Evolutionary conservation across 1,139 yeast genomes (phyloP), one percentile per base, ranked within the genome.

Genomic region (Zygosaccharomyces pseudobailii): DNA sequence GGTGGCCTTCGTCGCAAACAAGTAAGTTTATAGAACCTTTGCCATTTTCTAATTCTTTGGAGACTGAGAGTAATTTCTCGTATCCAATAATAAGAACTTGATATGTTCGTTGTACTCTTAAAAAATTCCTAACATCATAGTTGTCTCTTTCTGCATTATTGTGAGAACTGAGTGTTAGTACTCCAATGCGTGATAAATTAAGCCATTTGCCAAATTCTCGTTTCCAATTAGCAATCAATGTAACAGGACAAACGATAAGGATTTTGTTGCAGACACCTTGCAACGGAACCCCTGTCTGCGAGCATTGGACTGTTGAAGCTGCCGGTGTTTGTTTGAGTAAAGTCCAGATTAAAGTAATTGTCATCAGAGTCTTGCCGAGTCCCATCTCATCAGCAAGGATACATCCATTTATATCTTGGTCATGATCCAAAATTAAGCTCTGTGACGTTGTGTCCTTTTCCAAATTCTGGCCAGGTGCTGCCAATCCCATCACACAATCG

Each of bases 361-460:
- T 81, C 79, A 84, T 89, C 32, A 92, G 68, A 0, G 97, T 90
- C 62, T 92, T 92, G 0, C 99, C 99, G 23, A 92, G 71, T 0
- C 98, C 98, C 98, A 92, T 92, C 61, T 92, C 97, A 65, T 92
- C 98, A 0, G 98, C 98, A 42, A 92, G 67, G 6, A 92, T 69
- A 2, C 94, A 92, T 0, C 98, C 97, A 41, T 70, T 63, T 0
- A 72, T 68, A 34, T 63, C 68, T 32, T 56, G 55, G 2, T 84
- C 87, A n/a, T 69, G 63, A 30, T 60, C 61, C 17, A 62, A 42
- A 9, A 47, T 24, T 1, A 50, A 6, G 22, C 57, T 47, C 23
- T 51, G 49, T 1, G 51, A 34, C 2, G 54, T 50, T 4, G 40
- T 40, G 21, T 55, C 56, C 4, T 31, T 33, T 13, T 40, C 33